These are phyloP conservation scores for Citrus australasica DNA, from an alignment of 345 rosid species.

Conservation along the genomic window DNA sequence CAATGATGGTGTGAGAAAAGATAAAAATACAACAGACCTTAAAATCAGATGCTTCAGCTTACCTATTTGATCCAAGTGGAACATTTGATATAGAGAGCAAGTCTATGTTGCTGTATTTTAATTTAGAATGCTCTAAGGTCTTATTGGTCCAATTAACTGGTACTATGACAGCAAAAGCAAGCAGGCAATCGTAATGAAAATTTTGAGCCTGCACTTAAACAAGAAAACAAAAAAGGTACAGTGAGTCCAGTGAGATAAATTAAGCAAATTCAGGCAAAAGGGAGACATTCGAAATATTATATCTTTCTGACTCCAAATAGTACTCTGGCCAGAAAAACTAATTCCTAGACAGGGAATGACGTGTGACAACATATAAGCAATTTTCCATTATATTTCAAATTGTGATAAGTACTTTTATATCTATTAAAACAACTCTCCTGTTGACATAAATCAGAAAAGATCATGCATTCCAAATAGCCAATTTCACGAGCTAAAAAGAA, in stretches of 20 bases:
- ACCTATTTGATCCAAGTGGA: slow-evolving; percentile 75
- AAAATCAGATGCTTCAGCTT: slow-evolving; percentile 11
- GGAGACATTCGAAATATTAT: neutral
- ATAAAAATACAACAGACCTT: neutral
- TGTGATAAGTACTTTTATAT: neutral
- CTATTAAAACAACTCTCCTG: neutral
- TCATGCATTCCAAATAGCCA: neutral
- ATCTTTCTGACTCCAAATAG: neutral
- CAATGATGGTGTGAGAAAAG: neutral
- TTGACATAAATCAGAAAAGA: neutral
- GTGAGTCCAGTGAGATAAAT: neutral
- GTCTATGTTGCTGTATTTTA: slow-evolving; percentile 71
- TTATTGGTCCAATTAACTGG: slow-evolving; percentile 88
- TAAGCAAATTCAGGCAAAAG: neutral
- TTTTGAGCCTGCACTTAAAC: slow-evolving; percentile 63
- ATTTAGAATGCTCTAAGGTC: slow-evolving; percentile 51
- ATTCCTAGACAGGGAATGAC: neutral
- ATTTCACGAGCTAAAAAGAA: neutral
- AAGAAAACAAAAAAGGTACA: neutral
- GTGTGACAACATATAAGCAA: neutral
- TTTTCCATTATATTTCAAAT: neutral
- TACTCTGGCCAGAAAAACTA: neutral
- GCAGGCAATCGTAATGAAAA: slow-evolving; percentile 70
- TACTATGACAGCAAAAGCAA: slow-evolving; percentile 67
- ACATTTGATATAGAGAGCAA: slow-evolving; percentile 88